Evolutionary conservation across 257 asterid species (phyloP).

Genomic region (Echites panduratus): DNA sequence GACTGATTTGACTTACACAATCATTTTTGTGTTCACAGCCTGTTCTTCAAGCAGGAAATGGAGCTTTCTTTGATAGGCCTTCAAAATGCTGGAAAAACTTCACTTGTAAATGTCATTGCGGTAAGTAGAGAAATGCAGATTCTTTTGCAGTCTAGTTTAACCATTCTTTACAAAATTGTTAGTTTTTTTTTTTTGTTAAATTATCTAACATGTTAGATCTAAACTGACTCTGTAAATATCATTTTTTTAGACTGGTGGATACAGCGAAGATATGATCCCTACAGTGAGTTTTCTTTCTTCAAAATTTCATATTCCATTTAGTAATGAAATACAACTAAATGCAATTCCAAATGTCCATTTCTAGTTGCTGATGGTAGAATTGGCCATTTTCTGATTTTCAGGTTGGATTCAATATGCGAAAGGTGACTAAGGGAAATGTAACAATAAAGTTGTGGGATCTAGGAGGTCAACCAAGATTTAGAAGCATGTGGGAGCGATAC

Average conservation of each 20-base stretch:
- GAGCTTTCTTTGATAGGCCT: conserved; percentile 97
- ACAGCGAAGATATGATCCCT: conserved; percentile 98
- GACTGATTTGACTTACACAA: background rate
- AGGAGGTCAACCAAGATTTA: conserved; percentile 98
- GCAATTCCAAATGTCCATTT: conserved; percentile 5
- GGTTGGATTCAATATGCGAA: conserved; percentile 98
- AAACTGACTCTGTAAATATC: conserved; percentile 15
- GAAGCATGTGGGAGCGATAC: conserved; percentile 98
- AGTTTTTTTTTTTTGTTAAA: background rate
- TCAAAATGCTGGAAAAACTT: conserved; percentile 98
- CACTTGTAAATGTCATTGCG: conserved; percentile 92
- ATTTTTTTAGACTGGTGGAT: conserved; percentile 86
- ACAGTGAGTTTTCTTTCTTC: conserved; percentile 55
- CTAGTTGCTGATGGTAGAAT: conserved; percentile 14
- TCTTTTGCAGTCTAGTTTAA: conserved; percentile 10
- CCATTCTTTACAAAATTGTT: background rate
- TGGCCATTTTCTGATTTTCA: conserved; percentile 25
- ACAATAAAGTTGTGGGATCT: conserved; percentile 98
- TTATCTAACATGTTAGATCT: conserved; percentile 17
- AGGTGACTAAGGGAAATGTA: conserved; percentile 95
- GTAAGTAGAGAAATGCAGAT: conserved; percentile 45
- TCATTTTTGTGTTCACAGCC: conserved; percentile 42
- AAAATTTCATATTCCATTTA: background rate
- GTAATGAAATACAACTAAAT: conserved; percentile 5
- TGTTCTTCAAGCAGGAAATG: conserved; percentile 99